Evolutionary conservation across 2,329 filamentous ascomycete species (phyloP).

Genomic region (Colletotrichum lindemuthianum): DNA sequence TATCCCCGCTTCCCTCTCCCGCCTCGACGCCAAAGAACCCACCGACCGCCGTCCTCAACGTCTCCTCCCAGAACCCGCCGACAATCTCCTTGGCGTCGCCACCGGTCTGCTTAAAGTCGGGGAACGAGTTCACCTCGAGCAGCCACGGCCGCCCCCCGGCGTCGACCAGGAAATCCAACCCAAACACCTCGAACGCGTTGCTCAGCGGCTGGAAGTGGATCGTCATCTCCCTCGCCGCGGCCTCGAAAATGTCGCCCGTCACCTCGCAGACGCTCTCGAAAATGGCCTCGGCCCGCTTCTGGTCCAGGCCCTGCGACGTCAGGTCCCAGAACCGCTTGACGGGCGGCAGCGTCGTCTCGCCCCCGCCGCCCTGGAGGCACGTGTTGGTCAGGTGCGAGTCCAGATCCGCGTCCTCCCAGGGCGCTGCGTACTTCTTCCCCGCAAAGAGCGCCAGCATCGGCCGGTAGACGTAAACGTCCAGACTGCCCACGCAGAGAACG

Average conservation of each 20-base stretch:
- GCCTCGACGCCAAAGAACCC: slow-evolving; percentile 68
- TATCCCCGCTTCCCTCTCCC: slow-evolving; percentile 44
- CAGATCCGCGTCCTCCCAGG: slow-evolving; percentile 65
- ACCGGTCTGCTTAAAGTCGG: slow-evolving; percentile 94
- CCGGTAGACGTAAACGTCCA: slow-evolving; percentile 86
- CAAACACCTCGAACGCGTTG: slow-evolving; percentile 92
- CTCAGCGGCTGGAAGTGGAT: slow-evolving; percentile 91
- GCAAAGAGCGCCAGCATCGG: slow-evolving; percentile 96
- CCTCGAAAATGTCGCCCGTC: slow-evolving; percentile 85
- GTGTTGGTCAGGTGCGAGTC: slow-evolving; percentile 92
- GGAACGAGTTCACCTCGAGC: slow-evolving; percentile 94
- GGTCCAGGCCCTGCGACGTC: slow-evolving; percentile 37
- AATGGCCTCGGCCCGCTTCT: slow-evolving; percentile 66
- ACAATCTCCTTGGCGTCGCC: slow-evolving; percentile 77
- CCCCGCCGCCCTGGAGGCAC: slow-evolving; percentile 78
- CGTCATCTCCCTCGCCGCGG: slow-evolving; percentile 83
- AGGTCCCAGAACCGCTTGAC: slow-evolving; percentile 83
- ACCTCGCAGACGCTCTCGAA: slow-evolving; percentile 78
- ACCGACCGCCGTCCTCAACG: slow-evolving; percentile 73
- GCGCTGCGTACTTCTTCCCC: slow-evolving; percentile 74
- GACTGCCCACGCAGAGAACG: slow-evolving; percentile 80
- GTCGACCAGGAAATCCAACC: slow-evolving; percentile 89
- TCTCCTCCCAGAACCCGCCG: slow-evolving; percentile 78
- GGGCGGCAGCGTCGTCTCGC: slow-evolving; percentile 60
- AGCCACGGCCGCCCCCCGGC: slow-evolving; percentile 73